These are phyloP conservation scores for Ambrosia artemisiifolia DNA, from an alignment of 129 eudicot species.

Conservation along the genomic window DNA sequence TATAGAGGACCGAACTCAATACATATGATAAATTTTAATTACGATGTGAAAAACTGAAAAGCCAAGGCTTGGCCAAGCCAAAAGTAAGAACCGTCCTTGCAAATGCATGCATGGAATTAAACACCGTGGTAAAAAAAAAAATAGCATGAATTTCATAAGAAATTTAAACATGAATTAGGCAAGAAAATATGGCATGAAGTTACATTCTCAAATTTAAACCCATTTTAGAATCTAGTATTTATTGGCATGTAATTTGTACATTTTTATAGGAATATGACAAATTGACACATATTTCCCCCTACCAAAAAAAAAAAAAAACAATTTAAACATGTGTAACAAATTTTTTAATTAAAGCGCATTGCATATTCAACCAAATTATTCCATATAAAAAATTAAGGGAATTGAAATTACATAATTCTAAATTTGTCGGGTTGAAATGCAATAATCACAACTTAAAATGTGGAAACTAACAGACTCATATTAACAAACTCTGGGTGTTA, in stretches of 20 bases:
- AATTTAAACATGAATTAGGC: conserved; percentile 21
- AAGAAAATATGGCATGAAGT: conserved; percentile 12
- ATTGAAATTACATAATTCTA: too few relatives aligned
- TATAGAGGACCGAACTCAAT: too few relatives aligned
- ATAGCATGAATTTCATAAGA: conserved; percentile 9
- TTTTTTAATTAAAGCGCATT: background rate
- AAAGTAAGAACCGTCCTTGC: too few relatives aligned
- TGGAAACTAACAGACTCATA: too few relatives aligned
- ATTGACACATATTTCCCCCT: background rate
- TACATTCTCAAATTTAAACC: background rate
- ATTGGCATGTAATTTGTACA: background rate
- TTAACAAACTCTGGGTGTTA: too few relatives aligned
- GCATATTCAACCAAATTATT: background rate
- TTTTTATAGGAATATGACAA: background rate
- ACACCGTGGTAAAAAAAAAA: background rate
- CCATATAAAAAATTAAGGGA: background rate
- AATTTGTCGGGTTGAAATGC: too few relatives aligned
- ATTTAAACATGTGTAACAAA: background rate
- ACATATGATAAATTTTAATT: too few relatives aligned
- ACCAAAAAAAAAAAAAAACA: background rate
- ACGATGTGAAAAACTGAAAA: too few relatives aligned
- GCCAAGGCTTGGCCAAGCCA: too few relatives aligned
- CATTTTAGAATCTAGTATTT: background rate
- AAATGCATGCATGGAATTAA: conserved; percentile 9
- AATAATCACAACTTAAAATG: too few relatives aligned